Conservation (phyloP, 140 eudicot species). For the Stevia rebaudiana region DNA sequence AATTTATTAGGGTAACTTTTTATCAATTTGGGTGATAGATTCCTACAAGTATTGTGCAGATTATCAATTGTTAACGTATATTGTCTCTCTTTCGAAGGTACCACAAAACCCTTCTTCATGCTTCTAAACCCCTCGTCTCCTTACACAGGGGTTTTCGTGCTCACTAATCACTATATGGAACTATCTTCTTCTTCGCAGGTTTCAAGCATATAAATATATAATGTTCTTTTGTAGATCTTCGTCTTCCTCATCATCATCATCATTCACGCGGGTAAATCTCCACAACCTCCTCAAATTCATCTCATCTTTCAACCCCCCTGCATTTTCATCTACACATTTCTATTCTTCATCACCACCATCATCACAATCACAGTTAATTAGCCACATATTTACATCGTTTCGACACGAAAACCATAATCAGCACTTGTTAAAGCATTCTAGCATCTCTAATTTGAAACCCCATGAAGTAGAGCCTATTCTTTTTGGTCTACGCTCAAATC, state of each 20-base stretch:
- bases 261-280: conserved; percentile 25
- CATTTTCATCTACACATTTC: conserved; percentile 6
- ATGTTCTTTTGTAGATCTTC: conserved; percentile 20
- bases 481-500: conserved; percentile 44
- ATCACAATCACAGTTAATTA: conserved; percentile 20
- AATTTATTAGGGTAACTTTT: no score
- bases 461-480: conserved; percentile 37
- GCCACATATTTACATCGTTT: conserved; percentile 38
- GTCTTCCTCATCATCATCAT: not conserved
- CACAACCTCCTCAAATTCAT: conserved; percentile 27
- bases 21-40: no score
- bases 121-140: conserved; percentile 17
- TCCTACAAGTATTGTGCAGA: no score
- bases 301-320: not conserved
- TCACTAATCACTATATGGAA: conserved; percentile 25
- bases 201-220: conserved; percentile 22
- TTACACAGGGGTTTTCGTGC: not conserved
- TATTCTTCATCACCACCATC: conserved; percentile 27
- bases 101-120: conserved; percentile 17
- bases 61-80: not conserved
- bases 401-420: conserved; percentile 30
- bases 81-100: no score
- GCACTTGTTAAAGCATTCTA: conserved; percentile 29
- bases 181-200: conserved; percentile 13
- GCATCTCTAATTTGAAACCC: conserved; percentile 28